A percentile compares a stretch with the other conserved stretches of the same genome.
Conservation (phyloP, 2,329 filamentous ascomycete genomes). For the Exophiala sp. region DNA sequence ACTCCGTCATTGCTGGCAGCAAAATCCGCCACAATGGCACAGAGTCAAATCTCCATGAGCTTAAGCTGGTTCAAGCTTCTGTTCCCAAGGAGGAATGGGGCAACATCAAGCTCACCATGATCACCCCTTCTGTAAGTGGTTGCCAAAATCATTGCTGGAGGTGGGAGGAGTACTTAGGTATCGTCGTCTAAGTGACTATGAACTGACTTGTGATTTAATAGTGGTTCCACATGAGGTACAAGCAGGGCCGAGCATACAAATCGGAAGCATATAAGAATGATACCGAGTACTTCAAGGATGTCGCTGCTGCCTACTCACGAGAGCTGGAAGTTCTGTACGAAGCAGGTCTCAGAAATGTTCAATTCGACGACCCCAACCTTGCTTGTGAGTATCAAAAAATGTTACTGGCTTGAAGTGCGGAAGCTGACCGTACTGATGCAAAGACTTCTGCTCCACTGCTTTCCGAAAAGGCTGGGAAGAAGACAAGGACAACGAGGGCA, state of each 20-base stretch:
- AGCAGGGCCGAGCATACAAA: constrained; percentile 54
- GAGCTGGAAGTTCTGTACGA: constrained; percentile 58
- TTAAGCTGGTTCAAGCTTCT: constrained; percentile 57
- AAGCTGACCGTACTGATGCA: background rate
- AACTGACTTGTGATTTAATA: background rate
- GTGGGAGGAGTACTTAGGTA: background rate
- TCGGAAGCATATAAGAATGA: constrained; percentile 56
- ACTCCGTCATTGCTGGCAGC: constrained; percentile 55
- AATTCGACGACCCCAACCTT: constrained; percentile 60
- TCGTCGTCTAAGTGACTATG: background rate
- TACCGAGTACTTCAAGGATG: constrained; percentile 62
- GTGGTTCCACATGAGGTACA: constrained; percentile 66
- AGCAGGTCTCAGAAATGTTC: constrained; percentile 57
- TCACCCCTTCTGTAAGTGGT: constrained; percentile 52
- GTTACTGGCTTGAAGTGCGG: background rate
- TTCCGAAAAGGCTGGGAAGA: constrained; percentile 64
- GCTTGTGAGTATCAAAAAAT: constrained; percentile 48
- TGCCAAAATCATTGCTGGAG: background rate
- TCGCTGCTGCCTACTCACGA: constrained; percentile 63
- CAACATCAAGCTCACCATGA: constrained; percentile 66
- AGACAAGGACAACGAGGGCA: constrained; percentile 62
- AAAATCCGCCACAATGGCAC: constrained; percentile 58
- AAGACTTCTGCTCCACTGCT: constrained; percentile 64
- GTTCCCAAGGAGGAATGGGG: constrained; percentile 60
- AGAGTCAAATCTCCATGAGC: constrained; percentile 55